A percentile compares a stretch with the other conserved stretches of the same genome.
phyloP scores from a whole-genome alignment of 306 rosid genomes.

The Rosa rugosa region DNA sequence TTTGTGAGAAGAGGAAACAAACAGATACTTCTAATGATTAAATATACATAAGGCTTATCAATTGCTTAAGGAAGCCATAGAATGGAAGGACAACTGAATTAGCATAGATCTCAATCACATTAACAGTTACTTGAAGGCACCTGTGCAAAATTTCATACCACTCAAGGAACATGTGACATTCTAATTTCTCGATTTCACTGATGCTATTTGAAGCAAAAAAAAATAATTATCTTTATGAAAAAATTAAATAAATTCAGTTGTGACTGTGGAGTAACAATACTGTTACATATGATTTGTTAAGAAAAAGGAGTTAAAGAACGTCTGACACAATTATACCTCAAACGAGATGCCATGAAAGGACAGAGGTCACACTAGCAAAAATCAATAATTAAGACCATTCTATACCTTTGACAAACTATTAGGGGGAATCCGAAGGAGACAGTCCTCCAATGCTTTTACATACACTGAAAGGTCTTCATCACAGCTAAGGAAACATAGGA shows the following conservation, averaged over 20 bases:
- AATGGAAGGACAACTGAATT: background rate
- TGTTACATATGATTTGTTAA: background rate
- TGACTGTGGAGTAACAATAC: background rate
- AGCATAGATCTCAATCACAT: background rate
- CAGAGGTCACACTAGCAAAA: background rate
- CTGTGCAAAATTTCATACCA: background rate
- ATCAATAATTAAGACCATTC: background rate
- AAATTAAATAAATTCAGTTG: background rate
- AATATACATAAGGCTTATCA: background rate
- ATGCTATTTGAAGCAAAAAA: background rate
- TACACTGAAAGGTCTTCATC: conserved; percentile 69
- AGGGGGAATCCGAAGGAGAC: conserved; percentile 74
- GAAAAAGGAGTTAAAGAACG: background rate
- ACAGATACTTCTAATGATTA: background rate
- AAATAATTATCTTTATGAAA: background rate
- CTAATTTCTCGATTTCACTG: background rate
- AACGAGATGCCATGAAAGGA: conserved; percentile 12
- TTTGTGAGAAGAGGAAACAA: conserved; percentile 10
- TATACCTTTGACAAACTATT: conserved; percentile 87
- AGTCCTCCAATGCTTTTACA: conserved; percentile 60
- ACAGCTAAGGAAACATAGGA: conserved; percentile 42
- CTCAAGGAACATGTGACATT: background rate
- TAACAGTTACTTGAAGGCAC: conserved; percentile 3
- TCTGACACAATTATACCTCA: background rate
- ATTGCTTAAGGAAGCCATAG: background rate